A percentile compares a stretch with the other conserved stretches of the same genome.
phyloP scores from a whole-genome alignment of 1,284 basidiomycete genomes.

The Xerocomus amazonicus region DNA sequence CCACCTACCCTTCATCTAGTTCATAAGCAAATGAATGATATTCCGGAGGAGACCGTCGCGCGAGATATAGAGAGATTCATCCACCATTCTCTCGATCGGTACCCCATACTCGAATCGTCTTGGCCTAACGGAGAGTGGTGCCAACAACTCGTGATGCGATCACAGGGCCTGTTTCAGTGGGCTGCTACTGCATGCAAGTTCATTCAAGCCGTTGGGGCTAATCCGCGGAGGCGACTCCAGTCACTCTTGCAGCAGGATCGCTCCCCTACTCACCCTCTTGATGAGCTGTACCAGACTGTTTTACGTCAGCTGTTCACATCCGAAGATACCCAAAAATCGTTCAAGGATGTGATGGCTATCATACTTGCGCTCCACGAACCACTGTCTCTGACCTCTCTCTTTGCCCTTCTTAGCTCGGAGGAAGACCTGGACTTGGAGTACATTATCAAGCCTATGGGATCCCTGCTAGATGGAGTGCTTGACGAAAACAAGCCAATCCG shows the following conservation, averaged over 20 bases:
- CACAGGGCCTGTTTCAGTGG: not conserved
- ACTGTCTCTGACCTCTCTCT: not conserved
- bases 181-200: no score
- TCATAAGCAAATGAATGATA: not conserved
- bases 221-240: not conserved
- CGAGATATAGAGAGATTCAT: not conserved
- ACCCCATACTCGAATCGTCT: not conserved
- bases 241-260: no score
- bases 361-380: constrained; percentile 8
- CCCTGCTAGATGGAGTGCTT: not conserved
- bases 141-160: not conserved
- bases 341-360: constrained; percentile 1
- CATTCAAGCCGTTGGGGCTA: no score
- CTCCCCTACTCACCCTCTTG: not conserved
- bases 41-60: not conserved
- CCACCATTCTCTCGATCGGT: not conserved
- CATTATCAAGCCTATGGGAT: constrained; percentile 5
- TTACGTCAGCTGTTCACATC: not conserved
- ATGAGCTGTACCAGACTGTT: not conserved
- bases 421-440: not conserved
- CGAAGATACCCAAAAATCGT: not conserved
- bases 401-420: not conserved
- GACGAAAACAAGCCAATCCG: constrained; percentile 1
- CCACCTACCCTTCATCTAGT: not conserved
- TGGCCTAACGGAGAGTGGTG: not conserved